Evolutionary conservation across 2,329 filamentous ascomycete genomes (phyloP), one percentile per base, ranked within the genome.

Genomic region (Cladorrhinum sp.): DNA sequence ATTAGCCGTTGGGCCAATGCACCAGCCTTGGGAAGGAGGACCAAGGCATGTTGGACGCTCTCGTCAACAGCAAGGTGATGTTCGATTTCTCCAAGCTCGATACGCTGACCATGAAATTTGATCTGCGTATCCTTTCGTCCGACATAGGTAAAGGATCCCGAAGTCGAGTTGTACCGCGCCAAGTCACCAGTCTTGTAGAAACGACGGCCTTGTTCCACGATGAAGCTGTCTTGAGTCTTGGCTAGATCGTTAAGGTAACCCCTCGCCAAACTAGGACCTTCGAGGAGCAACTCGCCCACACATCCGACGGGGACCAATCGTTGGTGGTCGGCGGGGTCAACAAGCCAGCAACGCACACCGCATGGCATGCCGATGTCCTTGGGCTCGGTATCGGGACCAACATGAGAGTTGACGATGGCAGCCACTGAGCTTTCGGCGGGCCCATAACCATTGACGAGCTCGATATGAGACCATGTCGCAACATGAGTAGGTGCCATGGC

Each of bases 1-100:
- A 73, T 66, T 55, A 76, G 71, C 28, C 75, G 62, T 5, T 62
- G 59, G 6, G 56, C 64, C 36, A 66, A n/a, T 14, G 63, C 49
- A 63, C 58, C 76, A 69, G 3, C 68, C 58, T 60, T 72, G 60
- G 68, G 72, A 53, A 58, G 71, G 63, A 36, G 72, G 2, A 82
- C 74, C 10, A 77, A 73, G 6, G 62, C 64, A 50, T 73, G 80
- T 72, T 67, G 89, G 74, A 66, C 88, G 67, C 56, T 82, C 73
- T 20, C 82, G 83, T 73, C 84, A 77, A 70, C 88, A 82, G 20
- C 85, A 82, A 66, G 67, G 24, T 76, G 75, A 21, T 65, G 82
- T 71, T 78, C 82, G 55, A 78, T 77, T 69, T 77, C 79, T 10
- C 74, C 78, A 5, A 70, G 64, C 61, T 70, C 69, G 30, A 70